Base-by-base conservation (phyloP, 371 early-diverging fungal species). In the Pancytospora epiphaga region DNA sequence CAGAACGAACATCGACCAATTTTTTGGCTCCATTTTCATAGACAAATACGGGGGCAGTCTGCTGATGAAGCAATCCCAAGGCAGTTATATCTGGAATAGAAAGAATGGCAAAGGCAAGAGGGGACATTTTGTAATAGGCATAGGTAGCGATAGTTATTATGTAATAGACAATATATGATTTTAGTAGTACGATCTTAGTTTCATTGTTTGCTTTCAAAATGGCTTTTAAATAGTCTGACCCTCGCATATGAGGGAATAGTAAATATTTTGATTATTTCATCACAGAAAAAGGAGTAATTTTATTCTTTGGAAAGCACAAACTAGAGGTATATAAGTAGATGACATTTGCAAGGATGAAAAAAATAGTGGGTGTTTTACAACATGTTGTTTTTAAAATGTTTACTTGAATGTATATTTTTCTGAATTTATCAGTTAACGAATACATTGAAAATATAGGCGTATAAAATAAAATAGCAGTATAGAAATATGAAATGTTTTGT, bases 181-280 rank as follows among this genome's bases (percentile, higher is more conserved):
- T 22, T 34, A 47, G 3, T 9, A 62, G 56, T 4, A 62, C 27
- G 9, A 3, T 18, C 54, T 52, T 54, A 32, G 49, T 15, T 27
- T 3, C 34, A 6, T 50, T 9, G 36, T 62, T 62, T 3, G 29
- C n/a, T 32, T 62, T 50, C 12, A 12, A 32, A 33, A 27, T 62
- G 3, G 3, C 63, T 30, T 52, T 47, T 6, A 62, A 18, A 4
- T 52, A 12, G 6, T 50, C 52, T 4, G 58, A n/a, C 27, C 63
- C 63, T 47, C 63, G 12, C 63, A 62, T 62, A 4, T 52, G 12
- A 9, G 12, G 52, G 27, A 54, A 54, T 15, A 43, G n/a, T n/a
- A n/a, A n/a, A n/a, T n/a, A n/a, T n/a, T n/a, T n/a, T n/a, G n/a
- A n/a, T n/a, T n/a, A n/a, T n/a, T n/a, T n/a, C n/a, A n/a, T n/a